Base-by-base conservation (phyloP, 345 rosid genomes). In the Gossypioides kirkii region DNA sequence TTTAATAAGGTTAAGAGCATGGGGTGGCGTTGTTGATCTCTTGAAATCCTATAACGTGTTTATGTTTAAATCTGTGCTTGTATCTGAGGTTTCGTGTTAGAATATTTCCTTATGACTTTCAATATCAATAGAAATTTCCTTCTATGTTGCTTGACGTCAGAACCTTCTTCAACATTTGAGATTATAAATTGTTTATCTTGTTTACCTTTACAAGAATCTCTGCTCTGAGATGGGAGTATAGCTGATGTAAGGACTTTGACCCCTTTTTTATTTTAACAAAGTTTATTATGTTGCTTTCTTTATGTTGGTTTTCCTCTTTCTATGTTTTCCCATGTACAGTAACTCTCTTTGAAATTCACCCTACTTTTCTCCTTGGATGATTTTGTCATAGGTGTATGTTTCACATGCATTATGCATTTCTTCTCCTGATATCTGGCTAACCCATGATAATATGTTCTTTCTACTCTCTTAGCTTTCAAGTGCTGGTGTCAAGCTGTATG, bases 401-500 rank as follows among this genome's bases (percentile, higher is more conserved):
- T 71, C 67, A 16, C 41, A 26, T 72, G 76, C 58, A 18, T 25
- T 61, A 32, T 73, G 64, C 23, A 12, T 25, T 73, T 74, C 36
- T 17, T 68, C 23, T 50, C 60, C 9, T 65, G 52, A 58, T 86
- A 42, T 50, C 69, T 42, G 49, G 36, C 83, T 63, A 50, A 74
- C 65, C 69, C 72, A 11, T 73, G 68, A 64, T 69, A 26, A 67
- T 17, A 49, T 76, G 28, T 46, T 60, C 32, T 76, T 74, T 62
- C 81, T 86, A 68, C 86, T 17, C 13, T 58, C 36, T 73, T 83
- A 94, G 98, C 98, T 53, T 89, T 94, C 71, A 94, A 89, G 83
- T 94, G 97, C 85, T 94, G 98, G 98, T 88, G 91, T 82, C 97
- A 92, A 78, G 98, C 98, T 83, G 93, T 83, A 61, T 84, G 88